phyloP scores from a whole-genome alignment of 2,329 filamentous ascomycete genomes.

The Teratosphaeria pseudoeucalypti region DNA sequence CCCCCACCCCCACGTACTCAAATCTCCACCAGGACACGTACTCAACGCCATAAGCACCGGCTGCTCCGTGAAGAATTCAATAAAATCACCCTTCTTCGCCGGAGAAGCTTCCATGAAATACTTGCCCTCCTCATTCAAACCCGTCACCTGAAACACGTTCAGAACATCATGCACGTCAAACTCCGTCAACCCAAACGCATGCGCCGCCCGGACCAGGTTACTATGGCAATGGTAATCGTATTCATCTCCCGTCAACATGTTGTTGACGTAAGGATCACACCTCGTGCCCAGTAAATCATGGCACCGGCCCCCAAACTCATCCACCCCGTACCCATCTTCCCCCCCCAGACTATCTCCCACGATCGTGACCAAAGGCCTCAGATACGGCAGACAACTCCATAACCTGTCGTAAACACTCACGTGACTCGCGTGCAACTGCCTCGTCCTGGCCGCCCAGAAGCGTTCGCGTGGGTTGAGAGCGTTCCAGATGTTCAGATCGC shows the following conservation, averaged over 20 bases:
- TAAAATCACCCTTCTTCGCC: slow-evolving; percentile 45
- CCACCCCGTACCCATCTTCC: slow-evolving; percentile 20
- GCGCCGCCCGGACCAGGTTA: slow-evolving; percentile 64
- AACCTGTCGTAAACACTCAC: slow-evolving; percentile 61
- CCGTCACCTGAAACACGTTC: slow-evolving; percentile 79
- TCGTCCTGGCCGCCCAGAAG: slow-evolving; percentile 72
- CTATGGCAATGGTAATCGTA: slow-evolving; percentile 81
- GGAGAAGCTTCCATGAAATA: slow-evolving; percentile 66
- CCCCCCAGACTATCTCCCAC: slow-evolving; percentile 49
- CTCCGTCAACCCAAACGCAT: slow-evolving; percentile 59
- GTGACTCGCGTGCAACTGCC: slow-evolving; percentile 69
- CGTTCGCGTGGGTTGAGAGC: slow-evolving; percentile 64
- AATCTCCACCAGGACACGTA: slow-evolving; percentile 70
- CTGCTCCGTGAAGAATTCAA: slow-evolving; percentile 73
- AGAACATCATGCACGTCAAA: slow-evolving; percentile 74
- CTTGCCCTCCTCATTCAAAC: slow-evolving; percentile 57
- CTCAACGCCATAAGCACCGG: slow-evolving; percentile 57
- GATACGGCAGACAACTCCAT: slow-evolving; percentile 68
- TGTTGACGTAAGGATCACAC: slow-evolving; percentile 81
- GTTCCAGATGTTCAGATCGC: slow-evolving; percentile 77
- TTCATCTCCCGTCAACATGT: slow-evolving; percentile 55
- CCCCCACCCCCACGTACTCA: slow-evolving; percentile 74
- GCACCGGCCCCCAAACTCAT: slow-evolving; percentile 50
- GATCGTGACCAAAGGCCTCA: slow-evolving; percentile 65
- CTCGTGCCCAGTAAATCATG: slow-evolving; percentile 75